Conservation (phyloP, 2,329 filamentous ascomycete species). For the Phialophora macrospora region DNA sequence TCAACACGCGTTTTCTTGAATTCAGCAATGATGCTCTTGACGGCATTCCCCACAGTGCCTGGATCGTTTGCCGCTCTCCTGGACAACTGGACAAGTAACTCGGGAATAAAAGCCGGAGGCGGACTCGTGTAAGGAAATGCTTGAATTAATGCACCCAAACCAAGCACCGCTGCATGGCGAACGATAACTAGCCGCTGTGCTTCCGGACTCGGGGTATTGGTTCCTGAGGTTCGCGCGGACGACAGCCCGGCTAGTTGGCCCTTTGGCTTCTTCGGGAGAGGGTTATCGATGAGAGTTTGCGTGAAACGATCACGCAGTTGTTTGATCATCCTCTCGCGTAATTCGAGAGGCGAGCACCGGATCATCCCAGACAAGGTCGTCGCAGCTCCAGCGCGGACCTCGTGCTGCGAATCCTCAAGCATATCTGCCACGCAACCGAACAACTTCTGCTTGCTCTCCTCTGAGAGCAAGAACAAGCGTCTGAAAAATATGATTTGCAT, state of each 20-base stretch:
- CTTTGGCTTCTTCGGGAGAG: slow-evolving; percentile 73
- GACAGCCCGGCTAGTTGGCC: slow-evolving; percentile 38
- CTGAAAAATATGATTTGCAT: slow-evolving; percentile 99
- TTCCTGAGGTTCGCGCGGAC: slow-evolving; percentile 51
- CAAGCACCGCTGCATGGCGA: slow-evolving; percentile 88
- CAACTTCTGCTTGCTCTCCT: slow-evolving; percentile 74
- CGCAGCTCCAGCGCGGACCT: slow-evolving; percentile 91
- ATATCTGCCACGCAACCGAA: slow-evolving; percentile 95
- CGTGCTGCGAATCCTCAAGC: slow-evolving; percentile 88
- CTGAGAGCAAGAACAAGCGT: slow-evolving; percentile 82
- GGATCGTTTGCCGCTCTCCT: slow-evolving; percentile 84
- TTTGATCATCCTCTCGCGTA: slow-evolving; percentile 78
- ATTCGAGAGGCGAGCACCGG: slow-evolving; percentile 80
- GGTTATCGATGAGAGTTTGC: slow-evolving; percentile 76
- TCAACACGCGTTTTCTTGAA: slow-evolving; percentile 99
- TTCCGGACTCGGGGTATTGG: slow-evolving; percentile 57
- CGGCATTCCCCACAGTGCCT: slow-evolving; percentile 91
- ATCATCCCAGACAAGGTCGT: slow-evolving; percentile 97
- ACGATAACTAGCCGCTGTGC: slow-evolving; percentile 76
- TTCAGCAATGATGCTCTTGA: slow-evolving; percentile 90
- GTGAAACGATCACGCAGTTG: slow-evolving; percentile 81
- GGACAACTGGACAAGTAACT: slow-evolving; percentile 83
- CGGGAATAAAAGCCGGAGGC: slow-evolving; percentile 91
- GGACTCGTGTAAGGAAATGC: slow-evolving; percentile 96
- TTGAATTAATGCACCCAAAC: slow-evolving; percentile 86